Conservation (phyloP, 176 grass and related monocot genomes). For the Ananas comosus region DNA sequence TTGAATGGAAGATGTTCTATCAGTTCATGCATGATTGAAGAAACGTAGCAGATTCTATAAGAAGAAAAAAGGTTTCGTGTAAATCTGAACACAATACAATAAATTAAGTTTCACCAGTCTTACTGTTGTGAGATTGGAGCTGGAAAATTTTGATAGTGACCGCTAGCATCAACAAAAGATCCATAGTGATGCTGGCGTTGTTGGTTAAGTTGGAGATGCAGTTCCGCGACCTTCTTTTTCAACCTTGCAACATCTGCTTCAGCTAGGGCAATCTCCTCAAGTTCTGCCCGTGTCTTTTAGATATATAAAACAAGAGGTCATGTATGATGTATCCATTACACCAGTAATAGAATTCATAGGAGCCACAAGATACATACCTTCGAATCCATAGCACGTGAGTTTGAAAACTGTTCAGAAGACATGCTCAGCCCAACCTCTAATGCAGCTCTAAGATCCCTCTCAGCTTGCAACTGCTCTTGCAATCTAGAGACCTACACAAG, state of each 20-base stretch:
- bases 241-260: conserved; percentile 87
- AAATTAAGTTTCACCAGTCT: conserved; percentile 19
- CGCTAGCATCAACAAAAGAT: conserved; percentile 36
- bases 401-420: conserved; percentile 84
- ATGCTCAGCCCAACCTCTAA: conserved; percentile 96
- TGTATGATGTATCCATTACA: background rate
- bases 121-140: conserved; percentile 70
- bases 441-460: conserved; percentile 94
- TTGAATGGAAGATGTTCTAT: background rate
- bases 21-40: background rate
- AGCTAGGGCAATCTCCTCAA: conserved; percentile 83
- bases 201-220: conserved; percentile 95
- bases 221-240: conserved; percentile 88
- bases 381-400: conserved; percentile 65
- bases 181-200: conserved; percentile 72
- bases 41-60: background rate
- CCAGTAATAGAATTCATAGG: background rate
- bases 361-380: conserved; percentile 38
- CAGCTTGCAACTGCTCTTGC: conserved; percentile 97
- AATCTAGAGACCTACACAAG: conserved; percentile 73
- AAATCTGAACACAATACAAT: background rate
- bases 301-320: conserved; percentile 6
- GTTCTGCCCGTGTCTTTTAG: conserved; percentile 72
- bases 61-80: too few relatives aligned
- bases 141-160: conserved; percentile 53